Base-by-base conservation (phyloP, 768 basidiomycete species). In the Hygrophorus pudorinus region DNA sequence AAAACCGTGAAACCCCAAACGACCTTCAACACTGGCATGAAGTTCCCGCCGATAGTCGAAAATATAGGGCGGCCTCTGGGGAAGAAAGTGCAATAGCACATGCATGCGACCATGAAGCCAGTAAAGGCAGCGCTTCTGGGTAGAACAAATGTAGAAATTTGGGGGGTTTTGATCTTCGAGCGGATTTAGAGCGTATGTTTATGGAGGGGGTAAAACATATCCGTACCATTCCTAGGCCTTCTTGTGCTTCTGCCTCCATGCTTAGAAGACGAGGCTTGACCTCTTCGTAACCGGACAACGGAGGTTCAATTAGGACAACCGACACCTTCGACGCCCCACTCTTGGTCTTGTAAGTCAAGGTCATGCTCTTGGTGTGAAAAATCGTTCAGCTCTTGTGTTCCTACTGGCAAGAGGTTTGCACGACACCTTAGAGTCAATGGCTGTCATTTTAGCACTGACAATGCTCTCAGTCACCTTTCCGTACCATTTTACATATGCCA, bases 171-270 rank as follows among this genome's bases (percentile, higher is more conserved):
- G 33, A 78, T 76, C 82, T 84, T 30, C 13, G 3, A 12, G 11
- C 11, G 17, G 7, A 29, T 21, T 13, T 29, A 31, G 27, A 17
- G 8, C 18, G 12, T 27, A 14, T 13, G 18, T 12, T 7, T 16
- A n/a, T 3, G 27, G 11, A 8, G 28, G 21, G 8, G n/a, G 12
- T 5, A 18, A 18, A 17, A 18, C 11, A 4, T 18, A 46, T 34
- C 60, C 76, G 18, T 45, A 82, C 85, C 82, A 85, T 86, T 20
- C 87, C 86, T 13, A 90, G 71, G 1, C 76, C 72, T 56, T 85
- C 85, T 55, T 89, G 83, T 0, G 87, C 83, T 18, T 84, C 68
- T 0, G 78, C 78, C 55, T 86, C 88, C 87, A 89, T 90, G 44
- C 76, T 68, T 16, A 89, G 62, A 17, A 90, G 58, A 7, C 87